A percentile compares a stretch with the other conserved stretches of the same genome.
Evolutionary conservation across 2,329 filamentous ascomycete genomes (phyloP).

Genomic region (Didymella lethalis): DNA sequence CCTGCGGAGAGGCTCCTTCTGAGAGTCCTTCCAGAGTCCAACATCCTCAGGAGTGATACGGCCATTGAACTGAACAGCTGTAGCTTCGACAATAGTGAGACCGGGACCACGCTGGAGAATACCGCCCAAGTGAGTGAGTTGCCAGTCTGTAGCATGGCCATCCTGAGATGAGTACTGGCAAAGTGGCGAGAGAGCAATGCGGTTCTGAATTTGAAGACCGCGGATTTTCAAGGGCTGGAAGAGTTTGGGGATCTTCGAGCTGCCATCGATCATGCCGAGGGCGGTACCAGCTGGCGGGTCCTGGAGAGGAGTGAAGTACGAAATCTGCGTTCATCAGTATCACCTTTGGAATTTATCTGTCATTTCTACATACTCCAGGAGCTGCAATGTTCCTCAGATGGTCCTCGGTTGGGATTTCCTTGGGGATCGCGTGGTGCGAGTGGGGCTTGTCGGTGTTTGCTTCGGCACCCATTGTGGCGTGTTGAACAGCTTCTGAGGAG

Average conservation of each 20-base stretch:
- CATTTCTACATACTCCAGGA: conserved; percentile 47
- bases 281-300: conserved; percentile 58
- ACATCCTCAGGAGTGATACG: conserved; percentile 82
- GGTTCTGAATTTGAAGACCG: conserved; percentile 71
- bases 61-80: conserved; percentile 75
- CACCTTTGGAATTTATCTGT: not conserved
- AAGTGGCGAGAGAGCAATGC: conserved; percentile 61
- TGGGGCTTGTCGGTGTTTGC: conserved; percentile 37
- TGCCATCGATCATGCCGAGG: conserved; percentile 56
- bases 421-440: conserved; percentile 44
- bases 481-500: not conserved
- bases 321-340: conserved; percentile 40
- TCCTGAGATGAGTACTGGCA: conserved; percentile 73
- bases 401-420: conserved; percentile 43
- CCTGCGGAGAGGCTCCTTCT: conserved; percentile 74
- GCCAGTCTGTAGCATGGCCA: conserved; percentile 80
- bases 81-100: conserved; percentile 79
- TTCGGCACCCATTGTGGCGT: conserved; percentile 33
- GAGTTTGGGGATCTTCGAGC: conserved; percentile 64
- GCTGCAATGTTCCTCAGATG: conserved; percentile 54
- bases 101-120: conserved; percentile 79
- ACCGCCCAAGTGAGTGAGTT: conserved; percentile 81
- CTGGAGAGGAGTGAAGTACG: conserved; percentile 60
- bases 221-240: conserved; percentile 66
- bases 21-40: conserved; percentile 84